Conservation (phyloP, 305 asterid species). For the Fraxinus baroniana region DNA sequence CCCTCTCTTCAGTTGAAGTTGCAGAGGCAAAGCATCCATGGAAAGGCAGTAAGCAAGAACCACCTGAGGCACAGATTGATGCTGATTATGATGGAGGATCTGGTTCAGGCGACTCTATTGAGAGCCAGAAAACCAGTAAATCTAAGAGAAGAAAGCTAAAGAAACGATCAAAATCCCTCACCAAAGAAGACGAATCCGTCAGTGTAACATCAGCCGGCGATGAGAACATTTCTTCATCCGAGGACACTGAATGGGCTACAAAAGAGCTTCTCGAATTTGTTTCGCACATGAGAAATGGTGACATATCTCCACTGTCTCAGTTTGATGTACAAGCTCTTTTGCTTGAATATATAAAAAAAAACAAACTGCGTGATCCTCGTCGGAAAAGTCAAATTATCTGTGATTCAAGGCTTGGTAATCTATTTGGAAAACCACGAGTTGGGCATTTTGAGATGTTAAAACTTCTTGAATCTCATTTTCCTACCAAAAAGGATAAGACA, state of each 20-base stretch:
- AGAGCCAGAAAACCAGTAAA: slow-evolving; percentile 52
- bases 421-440: slow-evolving; percentile 95
- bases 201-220: slow-evolving; percentile 28
- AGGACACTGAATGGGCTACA: slow-evolving; percentile 81
- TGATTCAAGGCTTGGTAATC: slow-evolving; percentile 77
- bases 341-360: slow-evolving; percentile 84
- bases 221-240: slow-evolving; percentile 42
- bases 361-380: slow-evolving; percentile 96
- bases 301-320: slow-evolving; percentile 67
- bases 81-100: slow-evolving; percentile 56
- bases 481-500: slow-evolving; percentile 68
- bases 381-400: slow-evolving; percentile 88
- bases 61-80: slow-evolving; percentile 51
- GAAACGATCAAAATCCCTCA: slow-evolving; percentile 53
- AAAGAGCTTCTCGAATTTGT: slow-evolving; percentile 89
- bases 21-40: slow-evolving; percentile 79
- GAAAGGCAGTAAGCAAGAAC: slow-evolving; percentile 67
- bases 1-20: slow-evolving; percentile 68
- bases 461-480: slow-evolving; percentile 95
- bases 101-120: slow-evolving; percentile 58
- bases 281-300: slow-evolving; percentile 92
- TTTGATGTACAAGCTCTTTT: slow-evolving; percentile 95
- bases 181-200: slow-evolving; percentile 38
- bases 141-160: slow-evolving; percentile 64
- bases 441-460: slow-evolving; percentile 99